These are phyloP conservation scores for Rhizophagus clarus DNA, from an alignment of 192 early-diverging fungal genomes.

Conservation along the genomic window DNA sequence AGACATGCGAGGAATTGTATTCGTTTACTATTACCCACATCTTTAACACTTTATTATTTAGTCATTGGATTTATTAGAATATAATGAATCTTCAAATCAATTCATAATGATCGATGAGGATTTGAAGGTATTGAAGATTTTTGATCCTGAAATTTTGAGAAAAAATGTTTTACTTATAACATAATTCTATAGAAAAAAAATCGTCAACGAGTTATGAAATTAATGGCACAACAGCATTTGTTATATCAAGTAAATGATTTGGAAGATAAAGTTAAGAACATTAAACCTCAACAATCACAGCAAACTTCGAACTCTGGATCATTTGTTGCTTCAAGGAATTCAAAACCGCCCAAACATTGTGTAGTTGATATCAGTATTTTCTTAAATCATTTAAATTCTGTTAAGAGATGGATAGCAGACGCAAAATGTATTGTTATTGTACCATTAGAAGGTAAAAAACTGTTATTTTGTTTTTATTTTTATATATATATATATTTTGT, in stretches of 20 bases:
- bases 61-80: constrained; percentile 45
- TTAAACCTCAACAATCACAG: constrained; percentile 6
- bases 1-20: neutral
- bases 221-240: constrained; percentile 42
- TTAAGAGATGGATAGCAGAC: constrained; percentile 51
- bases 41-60: constrained; percentile 18
- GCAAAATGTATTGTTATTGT: constrained; percentile 51
- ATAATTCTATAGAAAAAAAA: constrained; percentile 41
- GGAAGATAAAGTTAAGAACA: constrained; percentile 42
- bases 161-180: neutral
- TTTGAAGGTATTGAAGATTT: constrained; percentile 36
- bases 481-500: neutral
- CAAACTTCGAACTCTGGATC: neutral
- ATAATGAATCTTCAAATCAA: constrained; percentile 37
- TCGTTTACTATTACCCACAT: neutral
- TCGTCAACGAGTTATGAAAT: constrained; percentile 44
- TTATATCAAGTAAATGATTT: constrained; percentile 45
- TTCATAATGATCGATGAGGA: constrained; percentile 47
- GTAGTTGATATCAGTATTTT: constrained; percentile 54
- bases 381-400: constrained; percentile 45
- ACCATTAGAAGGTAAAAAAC: constrained; percentile 49
- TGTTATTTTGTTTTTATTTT: too few relatives aligned
- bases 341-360: constrained; percentile 19
- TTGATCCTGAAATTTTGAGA: neutral
- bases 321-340: neutral